A percentile compares a stretch with the other conserved stretches of the same genome.
These are phyloP conservation scores for Abrus pulchellus DNA, from an alignment of 306 rosid species.

Conservation along the genomic window DNA sequence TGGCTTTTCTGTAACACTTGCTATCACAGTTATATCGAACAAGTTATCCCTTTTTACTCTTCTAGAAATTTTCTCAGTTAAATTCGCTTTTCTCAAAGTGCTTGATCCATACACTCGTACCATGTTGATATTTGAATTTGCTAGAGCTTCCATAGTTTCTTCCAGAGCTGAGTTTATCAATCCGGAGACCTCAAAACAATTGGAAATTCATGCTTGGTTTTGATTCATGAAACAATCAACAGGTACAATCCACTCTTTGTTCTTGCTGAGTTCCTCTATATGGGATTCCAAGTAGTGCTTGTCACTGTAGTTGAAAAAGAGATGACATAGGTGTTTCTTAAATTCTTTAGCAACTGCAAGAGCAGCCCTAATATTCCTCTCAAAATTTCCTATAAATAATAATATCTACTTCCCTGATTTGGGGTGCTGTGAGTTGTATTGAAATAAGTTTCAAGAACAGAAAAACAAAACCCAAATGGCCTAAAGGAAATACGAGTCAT, in stretches of 20 bases:
- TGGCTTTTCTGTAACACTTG: slow-evolving; percentile 11
- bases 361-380: slow-evolving; percentile 15
- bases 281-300: neutral
- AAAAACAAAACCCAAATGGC: no score
- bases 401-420: slow-evolving; percentile 11
- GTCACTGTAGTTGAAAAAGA: neutral
- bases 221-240: slow-evolving; percentile 1
- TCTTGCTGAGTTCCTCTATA: neutral
- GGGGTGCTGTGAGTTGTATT: neutral
- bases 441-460: no score
- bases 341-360: slow-evolving; percentile 5
- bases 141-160: neutral
- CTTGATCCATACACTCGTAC: slow-evolving; percentile 10
- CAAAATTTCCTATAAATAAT: neutral
- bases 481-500: no score
- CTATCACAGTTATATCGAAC: neutral
- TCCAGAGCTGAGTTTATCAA: slow-evolving; percentile 6
- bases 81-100: neutral
- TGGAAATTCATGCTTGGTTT: neutral
- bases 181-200: neutral
- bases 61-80: slow-evolving; percentile 24
- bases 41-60: slow-evolving; percentile 15
- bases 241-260: neutral
- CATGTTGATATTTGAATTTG: slow-evolving; percentile 16
- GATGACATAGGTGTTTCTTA: neutral